Evolutionary conservation across 805 yeast species (phyloP).

Genomic region (Metschnikowia aberdeeniae): DNA sequence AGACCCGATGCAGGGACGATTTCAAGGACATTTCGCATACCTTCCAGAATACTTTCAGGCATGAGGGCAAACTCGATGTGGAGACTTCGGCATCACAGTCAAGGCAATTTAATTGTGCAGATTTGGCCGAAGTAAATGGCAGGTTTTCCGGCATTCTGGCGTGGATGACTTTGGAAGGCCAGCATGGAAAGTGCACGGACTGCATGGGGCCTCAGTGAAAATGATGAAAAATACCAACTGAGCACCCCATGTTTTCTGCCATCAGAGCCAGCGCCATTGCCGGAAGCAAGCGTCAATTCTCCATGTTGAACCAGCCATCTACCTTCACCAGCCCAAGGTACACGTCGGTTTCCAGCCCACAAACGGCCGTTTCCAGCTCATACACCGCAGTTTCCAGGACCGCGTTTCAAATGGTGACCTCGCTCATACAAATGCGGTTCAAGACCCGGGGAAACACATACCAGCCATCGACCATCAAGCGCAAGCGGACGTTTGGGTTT

Average conservation of each 20-base stretch:
- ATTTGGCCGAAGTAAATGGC: too few relatives aligned
- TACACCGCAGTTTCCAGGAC: not conserved
- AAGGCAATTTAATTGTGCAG: too few relatives aligned
- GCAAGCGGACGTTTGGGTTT: slow-evolving; percentile 89
- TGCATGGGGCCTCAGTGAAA: not conserved
- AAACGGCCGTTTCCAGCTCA: not conserved
- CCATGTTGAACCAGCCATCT: slow-evolving; percentile 12
- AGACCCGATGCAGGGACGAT: too few relatives aligned
- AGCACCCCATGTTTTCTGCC: slow-evolving; percentile 2
- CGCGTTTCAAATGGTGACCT: slow-evolving; percentile 25
- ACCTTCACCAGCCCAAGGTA: not conserved
- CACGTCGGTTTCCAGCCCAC: slow-evolving; percentile 4
- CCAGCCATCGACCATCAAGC: slow-evolving; percentile 86
- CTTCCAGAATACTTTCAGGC: too few relatives aligned
- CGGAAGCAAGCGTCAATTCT: slow-evolving; percentile 10
- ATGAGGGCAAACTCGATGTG: too few relatives aligned
- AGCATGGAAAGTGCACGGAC: not conserved
- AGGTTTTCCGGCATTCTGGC: too few relatives aligned
- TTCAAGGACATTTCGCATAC: too few relatives aligned
- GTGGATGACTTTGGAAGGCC: not conserved
- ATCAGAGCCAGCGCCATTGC: not conserved
- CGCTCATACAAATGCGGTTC: slow-evolving; percentile 59
- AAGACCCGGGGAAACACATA: slow-evolving; percentile 90
- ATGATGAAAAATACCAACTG: not conserved
- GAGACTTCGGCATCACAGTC: too few relatives aligned